These are phyloP conservation scores for Phytophthora ramorum DNA, from an alignment of 352 stramenopile genomes.

Conservation along the genomic window DNA sequence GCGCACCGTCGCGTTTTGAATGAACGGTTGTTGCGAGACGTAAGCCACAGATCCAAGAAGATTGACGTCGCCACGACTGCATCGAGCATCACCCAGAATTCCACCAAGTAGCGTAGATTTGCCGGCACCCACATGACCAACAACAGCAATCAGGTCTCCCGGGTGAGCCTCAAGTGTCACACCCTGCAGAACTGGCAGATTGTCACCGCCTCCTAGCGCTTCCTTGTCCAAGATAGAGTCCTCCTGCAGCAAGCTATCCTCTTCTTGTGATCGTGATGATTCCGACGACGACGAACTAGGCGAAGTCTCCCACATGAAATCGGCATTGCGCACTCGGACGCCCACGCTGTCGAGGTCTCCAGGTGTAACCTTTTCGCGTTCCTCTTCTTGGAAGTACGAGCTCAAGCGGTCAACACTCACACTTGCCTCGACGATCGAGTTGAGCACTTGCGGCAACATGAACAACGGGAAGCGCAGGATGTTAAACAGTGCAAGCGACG, in stretches of 20 bases:
- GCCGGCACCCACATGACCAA: conserved; percentile 66
- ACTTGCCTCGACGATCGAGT: conserved; percentile 92
- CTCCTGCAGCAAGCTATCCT: conserved; percentile 38
- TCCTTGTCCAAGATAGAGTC: conserved; percentile 40
- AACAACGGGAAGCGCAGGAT: conserved; percentile 98
- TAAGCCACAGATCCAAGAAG: conserved; percentile 94
- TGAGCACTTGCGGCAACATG: conserved; percentile 96
- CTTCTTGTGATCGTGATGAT: conserved; percentile 24
- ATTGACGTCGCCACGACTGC: conserved; percentile 51
- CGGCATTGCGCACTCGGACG: conserved; percentile 47
- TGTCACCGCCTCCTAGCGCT: conserved; percentile 16
- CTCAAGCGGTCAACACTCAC: conserved; percentile 70
- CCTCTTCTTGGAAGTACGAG: conserved; percentile 63
- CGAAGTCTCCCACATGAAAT: conserved; percentile 74
- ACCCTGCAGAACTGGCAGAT: conserved; percentile 45
- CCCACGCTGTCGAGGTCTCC: conserved; percentile 75
- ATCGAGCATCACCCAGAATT: conserved; percentile 68
- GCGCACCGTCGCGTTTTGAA: conserved; percentile 96
- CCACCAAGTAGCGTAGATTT: conserved; percentile 80
- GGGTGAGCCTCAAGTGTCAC: conserved; percentile 72
- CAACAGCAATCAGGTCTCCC: conserved; percentile 69
- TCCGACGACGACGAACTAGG: conserved; percentile 33
- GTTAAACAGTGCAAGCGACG: conserved; percentile 92
- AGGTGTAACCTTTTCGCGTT: conserved; percentile 68
- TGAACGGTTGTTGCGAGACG: conserved; percentile 96